A percentile compares a stretch with the other conserved stretches of the same genome.
phyloP scores from a whole-genome alignment of 192 early-diverging fungal genomes.

The Allomyces macrogynus region DNA sequence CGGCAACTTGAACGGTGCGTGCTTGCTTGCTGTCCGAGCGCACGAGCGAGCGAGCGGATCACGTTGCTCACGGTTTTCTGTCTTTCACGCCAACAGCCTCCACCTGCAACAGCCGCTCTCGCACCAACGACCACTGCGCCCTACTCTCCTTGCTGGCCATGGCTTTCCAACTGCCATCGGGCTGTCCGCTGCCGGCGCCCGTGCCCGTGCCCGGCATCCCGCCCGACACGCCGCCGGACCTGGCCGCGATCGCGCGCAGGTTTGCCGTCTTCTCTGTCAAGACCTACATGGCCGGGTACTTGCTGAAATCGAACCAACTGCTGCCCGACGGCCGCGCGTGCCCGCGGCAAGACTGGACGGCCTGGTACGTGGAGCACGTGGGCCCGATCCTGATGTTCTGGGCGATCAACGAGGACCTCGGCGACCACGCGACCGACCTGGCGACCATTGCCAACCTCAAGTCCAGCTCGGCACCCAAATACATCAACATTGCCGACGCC shows the following conservation, averaged over 20 bases:
- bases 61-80: too few relatives aligned
- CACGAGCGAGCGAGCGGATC: too few relatives aligned
- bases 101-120: too few relatives aligned
- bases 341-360: conserved; percentile 30
- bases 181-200: background rate
- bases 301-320: conserved; percentile 45
- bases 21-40: too few relatives aligned
- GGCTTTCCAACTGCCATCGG: too few relatives aligned
- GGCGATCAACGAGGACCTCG: conserved; percentile 1
- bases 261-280: conserved; percentile 50
- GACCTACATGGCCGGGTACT: conserved; percentile 48
- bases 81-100: too few relatives aligned
- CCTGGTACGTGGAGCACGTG: conserved; percentile 49
- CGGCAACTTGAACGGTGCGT: too few relatives aligned
- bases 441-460: conserved; percentile 18
- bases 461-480: conserved; percentile 29
- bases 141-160: too few relatives aligned
- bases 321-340: conserved; percentile 35
- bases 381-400: conserved; percentile 46
- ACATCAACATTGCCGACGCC: conserved; percentile 57
- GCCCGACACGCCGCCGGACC: conserved; percentile 16
- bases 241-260: conserved; percentile 22
- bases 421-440: background rate
- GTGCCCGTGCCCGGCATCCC: conserved; percentile 9
- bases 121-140: too few relatives aligned